Evolutionary conservation across 768 basidiomycete species (phyloP).

Genomic region (Naematelia encephala): DNA sequence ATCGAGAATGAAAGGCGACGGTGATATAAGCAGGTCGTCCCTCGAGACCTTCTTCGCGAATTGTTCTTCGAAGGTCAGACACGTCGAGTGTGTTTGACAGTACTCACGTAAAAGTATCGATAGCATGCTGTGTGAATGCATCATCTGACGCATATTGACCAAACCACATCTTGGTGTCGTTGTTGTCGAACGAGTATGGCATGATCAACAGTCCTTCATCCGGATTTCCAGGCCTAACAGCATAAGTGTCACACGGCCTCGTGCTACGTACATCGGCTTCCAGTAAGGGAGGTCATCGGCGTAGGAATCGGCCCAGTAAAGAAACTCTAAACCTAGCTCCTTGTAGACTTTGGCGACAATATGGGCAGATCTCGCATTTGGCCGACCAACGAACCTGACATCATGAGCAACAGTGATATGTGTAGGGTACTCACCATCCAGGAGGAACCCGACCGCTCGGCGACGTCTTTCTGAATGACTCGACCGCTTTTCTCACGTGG

Average conservation of each 20-base stretch:
- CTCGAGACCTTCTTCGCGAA: not conserved
- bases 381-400: slow-evolving; percentile 18
- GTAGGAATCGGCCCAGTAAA: slow-evolving; percentile 14
- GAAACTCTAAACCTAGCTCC: slow-evolving; percentile 10
- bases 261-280: slow-evolving; percentile 13
- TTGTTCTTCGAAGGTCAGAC: not conserved
- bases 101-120: slow-evolving; percentile 7
- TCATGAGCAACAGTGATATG: no score
- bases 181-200: slow-evolving; percentile 17
- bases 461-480: slow-evolving; percentile 16
- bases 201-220: slow-evolving; percentile 12
- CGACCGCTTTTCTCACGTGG: slow-evolving; percentile 16
- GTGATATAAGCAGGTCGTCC: slow-evolving; percentile 1
- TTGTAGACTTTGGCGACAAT: slow-evolving; percentile 17
- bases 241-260: no score
- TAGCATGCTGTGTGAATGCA: slow-evolving; percentile 1
- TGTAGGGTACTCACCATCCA: no score
- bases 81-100: not conserved
- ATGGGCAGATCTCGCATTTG: slow-evolving; percentile 6
- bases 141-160: not conserved
- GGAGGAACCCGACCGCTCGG: slow-evolving; percentile 12
- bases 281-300: not conserved
- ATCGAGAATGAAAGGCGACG: slow-evolving; percentile 7
- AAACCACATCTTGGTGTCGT: slow-evolving; percentile 17
- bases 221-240: slow-evolving; percentile 1